Evolutionary conservation across 345 rosid genomes (phyloP), one percentile per base, ranked within the genome.

Genomic region (Lepidium didymum): DNA sequence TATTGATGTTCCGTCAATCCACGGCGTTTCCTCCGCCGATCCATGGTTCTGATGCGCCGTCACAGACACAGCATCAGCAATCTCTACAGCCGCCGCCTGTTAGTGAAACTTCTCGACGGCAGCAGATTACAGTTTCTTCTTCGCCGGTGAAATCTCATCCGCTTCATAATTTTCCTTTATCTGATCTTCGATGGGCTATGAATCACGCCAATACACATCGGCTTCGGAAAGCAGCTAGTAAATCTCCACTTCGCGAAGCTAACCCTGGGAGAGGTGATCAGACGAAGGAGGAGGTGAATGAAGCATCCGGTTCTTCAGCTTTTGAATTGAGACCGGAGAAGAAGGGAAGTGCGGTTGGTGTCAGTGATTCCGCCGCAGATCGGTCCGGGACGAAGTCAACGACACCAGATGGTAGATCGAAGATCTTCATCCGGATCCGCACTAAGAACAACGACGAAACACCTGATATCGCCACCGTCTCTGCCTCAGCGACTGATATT

Each of bases 101-200:
- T 4, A 75, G 33, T 51, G 78, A 75, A 51, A 50, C 27, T n/a
- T 68, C 78, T 0, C 55, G 78, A 68, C 64, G 70, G 42, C 74
- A 68, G 43, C 78, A 68, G 9, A 80, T 87, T 83, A 77, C 84
- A 15, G 81, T 86, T 46, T 64, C 77, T 42, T 83, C 88, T 37
- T 78, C 88, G 3, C 54, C 80, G 19, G 63, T 72, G 64, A 88
- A 86, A 29, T 59, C 86, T 4, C 83, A 87, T 41, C 88, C 85
- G 29, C 91, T 88, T 35, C 95, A 88, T 13, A 88, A 88, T 75
- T 88, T 88, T 53, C 74, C 88, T 3, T 65, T 88, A 4, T 78
- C 82, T 55, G 86, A 78, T 72, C 85, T 88, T 4, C 80, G 77
- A 60, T 88, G 91, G 95, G 72, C 84, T 8, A 68, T 75, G 79